phyloP scores from a whole-genome alignment of 257 asterid species.

The Nicotiana noctiflora region DNA sequence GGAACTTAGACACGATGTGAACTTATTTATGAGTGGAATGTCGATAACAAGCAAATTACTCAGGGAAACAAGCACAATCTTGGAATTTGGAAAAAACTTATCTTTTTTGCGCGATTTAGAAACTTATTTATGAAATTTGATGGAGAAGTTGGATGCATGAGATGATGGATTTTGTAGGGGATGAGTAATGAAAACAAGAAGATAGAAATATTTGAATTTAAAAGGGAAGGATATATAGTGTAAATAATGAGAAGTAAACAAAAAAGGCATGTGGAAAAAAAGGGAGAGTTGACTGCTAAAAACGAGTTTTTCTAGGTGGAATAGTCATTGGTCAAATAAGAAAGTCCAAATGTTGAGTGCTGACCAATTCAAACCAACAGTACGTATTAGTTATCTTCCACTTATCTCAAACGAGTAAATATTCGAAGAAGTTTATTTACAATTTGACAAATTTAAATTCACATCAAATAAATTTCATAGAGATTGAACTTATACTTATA shows the following conservation, averaged over 20 bases:
- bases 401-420: too few species aligned
- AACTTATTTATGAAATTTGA: not conserved
- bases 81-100: not conserved
- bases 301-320: constrained; percentile 49
- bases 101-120: not conserved
- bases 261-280: constrained; percentile 32
- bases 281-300: constrained; percentile 54
- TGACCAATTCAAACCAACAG: constrained; percentile 41
- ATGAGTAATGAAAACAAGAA: constrained; percentile 12
- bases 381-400: too few species aligned
- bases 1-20: not conserved
- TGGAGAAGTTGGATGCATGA: not conserved
- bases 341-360: constrained; percentile 16
- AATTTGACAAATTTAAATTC: too few species aligned
- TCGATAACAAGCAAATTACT: not conserved
- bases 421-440: too few species aligned
- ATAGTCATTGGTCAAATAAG: constrained; percentile 39
- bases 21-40: not conserved
- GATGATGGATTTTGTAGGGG: not conserved
- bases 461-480: too few species aligned
- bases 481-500: too few species aligned
- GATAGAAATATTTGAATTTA: constrained; percentile 28
- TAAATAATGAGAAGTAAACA: not conserved
- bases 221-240: constrained; percentile 15
- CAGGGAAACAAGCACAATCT: not conserved